Conservation (phyloP, 345 rosid genomes). For the Gossypium turneri region DNA sequence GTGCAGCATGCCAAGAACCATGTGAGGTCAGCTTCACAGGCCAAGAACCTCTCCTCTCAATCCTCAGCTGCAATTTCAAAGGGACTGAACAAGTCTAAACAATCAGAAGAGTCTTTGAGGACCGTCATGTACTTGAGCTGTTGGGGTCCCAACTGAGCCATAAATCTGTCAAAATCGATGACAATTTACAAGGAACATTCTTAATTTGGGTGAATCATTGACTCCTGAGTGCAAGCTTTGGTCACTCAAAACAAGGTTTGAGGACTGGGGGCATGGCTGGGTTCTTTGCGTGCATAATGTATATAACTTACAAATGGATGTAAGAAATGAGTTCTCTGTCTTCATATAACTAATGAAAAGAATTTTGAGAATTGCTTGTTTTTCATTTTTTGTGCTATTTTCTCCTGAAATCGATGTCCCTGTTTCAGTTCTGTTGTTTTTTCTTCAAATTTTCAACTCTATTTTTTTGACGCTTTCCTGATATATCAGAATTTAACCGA, state of each 20-base stretch:
- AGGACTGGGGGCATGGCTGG: neutral
- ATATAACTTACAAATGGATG: neutral
- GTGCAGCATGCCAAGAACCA: constrained; percentile 42
- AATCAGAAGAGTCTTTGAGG: constrained; percentile 45
- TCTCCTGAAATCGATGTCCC: neutral
- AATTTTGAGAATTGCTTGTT: neutral
- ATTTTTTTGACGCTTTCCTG: too few relatives aligned
- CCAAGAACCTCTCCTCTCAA: constrained; percentile 40
- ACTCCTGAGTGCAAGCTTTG: neutral
- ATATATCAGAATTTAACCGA: too few relatives aligned
- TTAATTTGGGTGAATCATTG: neutral
- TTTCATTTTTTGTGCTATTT: neutral
- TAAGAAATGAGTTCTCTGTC: neutral
- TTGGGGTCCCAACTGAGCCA: constrained; percentile 38
- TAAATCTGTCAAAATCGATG: neutral
- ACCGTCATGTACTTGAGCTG: constrained; percentile 51
- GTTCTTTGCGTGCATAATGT: neutral
- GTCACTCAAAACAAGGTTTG: neutral
- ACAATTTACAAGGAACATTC: neutral
- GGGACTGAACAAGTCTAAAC: constrained; percentile 9
- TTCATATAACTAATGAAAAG: neutral
- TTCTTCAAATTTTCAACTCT: too few relatives aligned
- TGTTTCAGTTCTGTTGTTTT: neutral
- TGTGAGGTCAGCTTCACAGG: constrained; percentile 36
- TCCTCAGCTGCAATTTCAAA: constrained; percentile 22